A percentile compares a stretch with the other conserved stretches of the same genome.
Conservation (phyloP, 78 protist species). For the Speleostelium caveatum region DNA sequence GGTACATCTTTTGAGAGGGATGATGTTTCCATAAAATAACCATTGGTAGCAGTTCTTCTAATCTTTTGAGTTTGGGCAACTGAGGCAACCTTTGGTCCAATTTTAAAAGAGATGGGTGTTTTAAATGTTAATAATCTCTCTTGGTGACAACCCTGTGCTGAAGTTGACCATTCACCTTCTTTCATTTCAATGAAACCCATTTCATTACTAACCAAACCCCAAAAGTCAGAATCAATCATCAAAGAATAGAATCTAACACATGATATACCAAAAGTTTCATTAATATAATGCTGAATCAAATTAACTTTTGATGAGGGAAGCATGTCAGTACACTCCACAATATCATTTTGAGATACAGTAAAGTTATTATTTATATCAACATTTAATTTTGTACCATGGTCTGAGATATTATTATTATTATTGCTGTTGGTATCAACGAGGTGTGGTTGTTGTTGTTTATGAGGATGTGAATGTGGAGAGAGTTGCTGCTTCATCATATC, state of each 20-base stretch:
- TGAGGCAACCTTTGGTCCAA: constrained; percentile 61
- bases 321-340: constrained; percentile 69
- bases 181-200: constrained; percentile 64
- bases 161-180: constrained; percentile 41
- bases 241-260: constrained; percentile 37
- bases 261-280: constrained; percentile 22
- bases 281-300: constrained; percentile 37
- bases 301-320: constrained; percentile 4
- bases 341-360: not conserved
- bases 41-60: constrained; percentile 52
- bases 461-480: not conserved
- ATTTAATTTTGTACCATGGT: not conserved
- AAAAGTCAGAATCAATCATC: constrained; percentile 54
- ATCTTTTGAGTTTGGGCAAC: constrained; percentile 50
- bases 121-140: constrained; percentile 35
- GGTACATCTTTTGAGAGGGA: constrained; percentile 57
- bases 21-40: constrained; percentile 69
- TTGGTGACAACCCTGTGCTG: constrained; percentile 45
- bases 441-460: not conserved
- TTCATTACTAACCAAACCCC: constrained; percentile 40
- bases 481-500: not conserved
- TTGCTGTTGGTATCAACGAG: not conserved
- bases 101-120: constrained; percentile 69
- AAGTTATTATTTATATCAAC: not conserved
- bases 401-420: not conserved